Evolutionary conservation across 2,329 filamentous ascomycete species (phyloP).

Genomic region (Boeremia lycopersici): DNA sequence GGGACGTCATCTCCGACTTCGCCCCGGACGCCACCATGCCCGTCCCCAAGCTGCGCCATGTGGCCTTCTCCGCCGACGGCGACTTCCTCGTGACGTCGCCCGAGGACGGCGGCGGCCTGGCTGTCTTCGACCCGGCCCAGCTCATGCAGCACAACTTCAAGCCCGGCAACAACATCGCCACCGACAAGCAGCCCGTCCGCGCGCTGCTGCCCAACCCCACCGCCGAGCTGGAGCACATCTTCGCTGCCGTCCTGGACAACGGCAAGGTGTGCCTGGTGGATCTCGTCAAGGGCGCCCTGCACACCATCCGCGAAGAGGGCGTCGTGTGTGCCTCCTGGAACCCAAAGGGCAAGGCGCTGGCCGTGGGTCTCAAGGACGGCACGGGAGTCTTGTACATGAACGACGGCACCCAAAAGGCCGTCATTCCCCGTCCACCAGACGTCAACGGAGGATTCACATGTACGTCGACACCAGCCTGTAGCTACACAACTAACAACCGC

Average conservation of each 20-base stretch:
- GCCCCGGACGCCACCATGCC: conserved; percentile 74
- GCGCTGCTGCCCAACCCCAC: conserved; percentile 81
- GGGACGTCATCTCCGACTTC: conserved; percentile 72
- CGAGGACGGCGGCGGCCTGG: conserved; percentile 79
- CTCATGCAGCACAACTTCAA: conserved; percentile 66
- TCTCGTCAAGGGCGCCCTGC: conserved; percentile 63
- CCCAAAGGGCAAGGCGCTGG: conserved; percentile 87
- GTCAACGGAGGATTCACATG: conserved; percentile 69
- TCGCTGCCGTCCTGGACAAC: conserved; percentile 78
- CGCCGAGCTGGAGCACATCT: conserved; percentile 71
- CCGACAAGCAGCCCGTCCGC: conserved; percentile 75
- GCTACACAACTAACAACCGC: conserved; percentile 10
- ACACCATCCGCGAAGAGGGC: conserved; percentile 68
- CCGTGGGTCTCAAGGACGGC: conserved; percentile 83
- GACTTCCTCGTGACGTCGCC: conserved; percentile 81
- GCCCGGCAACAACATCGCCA: conserved; percentile 75
- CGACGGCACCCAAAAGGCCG: conserved; percentile 75
- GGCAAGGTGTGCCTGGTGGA: conserved; percentile 87
- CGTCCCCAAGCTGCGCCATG: conserved; percentile 80
- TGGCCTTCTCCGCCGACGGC: conserved; percentile 91
- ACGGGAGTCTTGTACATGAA: conserved; percentile 82
- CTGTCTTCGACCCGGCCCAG: conserved; percentile 75
- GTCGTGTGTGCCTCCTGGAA: conserved; percentile 93
- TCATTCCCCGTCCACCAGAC: conserved; percentile 77
- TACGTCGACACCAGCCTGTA: conserved; percentile 50